Percentiles rank a stretch among this genome's conserved stretches.
Evolutionary conservation across 371 early-diverging fungal genomes (phyloP).

Genomic region (Mortierella sp.): DNA sequence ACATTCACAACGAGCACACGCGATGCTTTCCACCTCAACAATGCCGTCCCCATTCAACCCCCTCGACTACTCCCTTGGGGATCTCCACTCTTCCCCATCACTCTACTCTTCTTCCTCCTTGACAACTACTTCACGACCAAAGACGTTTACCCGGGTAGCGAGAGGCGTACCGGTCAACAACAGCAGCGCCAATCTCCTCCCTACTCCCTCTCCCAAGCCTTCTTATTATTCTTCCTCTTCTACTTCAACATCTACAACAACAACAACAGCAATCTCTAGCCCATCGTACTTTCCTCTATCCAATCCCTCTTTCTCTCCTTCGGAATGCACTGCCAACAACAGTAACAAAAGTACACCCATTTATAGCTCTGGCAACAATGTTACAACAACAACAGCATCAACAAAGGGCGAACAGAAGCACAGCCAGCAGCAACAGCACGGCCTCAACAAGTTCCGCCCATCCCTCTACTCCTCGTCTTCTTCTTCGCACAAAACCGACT

Average conservation of each 20-base stretch:
- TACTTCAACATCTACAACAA: neutral
- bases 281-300: neutral
- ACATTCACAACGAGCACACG: neutral
- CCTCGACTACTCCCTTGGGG: neutral
- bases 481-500: neutral
- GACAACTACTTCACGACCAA: neutral
- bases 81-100: neutral
- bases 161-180: neutral
- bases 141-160: neutral
- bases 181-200: neutral
- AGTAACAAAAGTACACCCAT: neutral
- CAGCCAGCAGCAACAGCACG: neutral
- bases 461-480: too few relatives aligned
- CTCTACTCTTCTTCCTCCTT: neutral
- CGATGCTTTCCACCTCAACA: neutral
- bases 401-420: neutral
- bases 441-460: constrained; percentile 12
- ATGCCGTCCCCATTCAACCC: neutral
- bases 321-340: constrained; percentile 2
- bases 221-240: neutral
- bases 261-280: neutral
- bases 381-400: neutral
- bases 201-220: neutral
- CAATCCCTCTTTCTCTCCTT: neutral
- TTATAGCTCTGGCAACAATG: neutral